Conservation (phyloP, 2,329 filamentous ascomycete species). For the Endocalyx cinctus region DNA sequence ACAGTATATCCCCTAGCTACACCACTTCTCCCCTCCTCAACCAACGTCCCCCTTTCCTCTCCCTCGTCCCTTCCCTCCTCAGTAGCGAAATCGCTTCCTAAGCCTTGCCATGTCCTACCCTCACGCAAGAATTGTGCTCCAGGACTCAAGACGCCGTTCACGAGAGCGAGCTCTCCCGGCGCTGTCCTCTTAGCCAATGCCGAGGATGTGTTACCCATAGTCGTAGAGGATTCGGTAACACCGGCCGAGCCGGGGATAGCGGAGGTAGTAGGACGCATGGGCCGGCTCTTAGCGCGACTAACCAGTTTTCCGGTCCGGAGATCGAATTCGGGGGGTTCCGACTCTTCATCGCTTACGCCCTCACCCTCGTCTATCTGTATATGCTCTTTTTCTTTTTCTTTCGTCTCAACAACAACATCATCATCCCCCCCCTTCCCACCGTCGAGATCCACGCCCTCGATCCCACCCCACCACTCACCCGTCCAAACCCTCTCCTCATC, state of each 20-base stretch:
- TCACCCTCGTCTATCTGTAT: slow-evolving; percentile 30
- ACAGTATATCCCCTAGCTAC: slow-evolving; percentile 86
- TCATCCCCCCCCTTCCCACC: slow-evolving; percentile 20
- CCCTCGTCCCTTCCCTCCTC: slow-evolving; percentile 56
- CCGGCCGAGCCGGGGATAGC: slow-evolving; percentile 24
- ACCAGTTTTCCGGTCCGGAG: slow-evolving; percentile 82
- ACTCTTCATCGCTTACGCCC: slow-evolving; percentile 60
- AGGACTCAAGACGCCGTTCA: slow-evolving; percentile 85
- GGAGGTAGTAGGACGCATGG: slow-evolving; percentile 54
- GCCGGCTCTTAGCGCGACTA: slow-evolving; percentile 70
- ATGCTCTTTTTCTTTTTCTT: slow-evolving; percentile 14
- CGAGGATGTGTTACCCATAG: slow-evolving; percentile 28
- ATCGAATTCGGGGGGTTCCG: slow-evolving; percentile 85
- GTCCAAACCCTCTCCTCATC: slow-evolving; percentile 81
- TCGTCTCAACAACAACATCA: slow-evolving; percentile 14
- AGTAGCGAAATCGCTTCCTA: slow-evolving; percentile 76
- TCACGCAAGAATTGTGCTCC: slow-evolving; percentile 82
- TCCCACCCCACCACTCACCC: slow-evolving; percentile 83
- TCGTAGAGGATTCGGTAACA: slow-evolving; percentile 1
- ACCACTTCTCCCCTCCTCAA: slow-evolving; percentile 84
- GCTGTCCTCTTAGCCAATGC: slow-evolving; percentile 58
- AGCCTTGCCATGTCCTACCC: slow-evolving; percentile 82
- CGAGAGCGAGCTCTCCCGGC: slow-evolving; percentile 65
- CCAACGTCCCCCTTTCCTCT: slow-evolving; percentile 49
- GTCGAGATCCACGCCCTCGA: slow-evolving; percentile 59